phyloP scores from a whole-genome alignment of 345 rosid genomes.

The Camelina neglecta region DNA sequence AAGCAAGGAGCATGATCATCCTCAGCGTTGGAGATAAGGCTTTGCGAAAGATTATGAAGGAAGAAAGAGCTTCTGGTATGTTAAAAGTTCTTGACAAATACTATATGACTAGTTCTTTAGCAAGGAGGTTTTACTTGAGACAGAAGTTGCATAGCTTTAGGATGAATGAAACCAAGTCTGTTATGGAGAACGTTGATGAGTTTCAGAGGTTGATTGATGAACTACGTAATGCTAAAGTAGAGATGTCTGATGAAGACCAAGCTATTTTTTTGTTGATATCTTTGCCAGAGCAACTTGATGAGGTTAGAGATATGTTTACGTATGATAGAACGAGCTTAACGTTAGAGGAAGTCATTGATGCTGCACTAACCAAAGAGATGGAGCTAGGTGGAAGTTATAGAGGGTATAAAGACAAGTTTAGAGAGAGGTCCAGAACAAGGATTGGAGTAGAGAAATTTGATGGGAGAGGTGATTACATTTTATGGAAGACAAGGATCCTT shows the following conservation, averaged over 20 bases:
- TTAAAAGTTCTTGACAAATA: neutral
- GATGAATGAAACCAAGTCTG: neutral
- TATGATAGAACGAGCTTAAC: neutral
- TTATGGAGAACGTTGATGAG: conserved; percentile 16
- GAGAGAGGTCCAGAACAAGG: neutral
- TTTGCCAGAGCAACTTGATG: conserved; percentile 12
- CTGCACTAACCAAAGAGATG: conserved; percentile 9
- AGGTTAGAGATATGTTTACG: neutral
- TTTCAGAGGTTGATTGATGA: conserved; percentile 15
- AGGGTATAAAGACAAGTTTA: neutral
- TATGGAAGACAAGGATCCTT: conserved; percentile 18
- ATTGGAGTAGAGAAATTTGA: conserved; percentile 12
- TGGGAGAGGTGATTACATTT: neutral
- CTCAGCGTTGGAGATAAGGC: neutral
- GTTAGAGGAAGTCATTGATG: neutral
- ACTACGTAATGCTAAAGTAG: neutral
- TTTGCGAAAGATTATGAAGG: neutral
- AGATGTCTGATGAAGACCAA: conserved; percentile 5
- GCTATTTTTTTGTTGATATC: neutral
- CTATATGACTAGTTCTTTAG: neutral
- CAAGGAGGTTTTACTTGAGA: neutral
- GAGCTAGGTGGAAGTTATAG: neutral
- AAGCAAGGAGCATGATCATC: conserved; percentile 3
- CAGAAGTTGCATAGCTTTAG: neutral
- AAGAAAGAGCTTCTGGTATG: conserved; percentile 18